Evolutionary conservation across 1,284 basidiomycete genomes (phyloP).

Genomic region (Pseudozyma sp.): DNA sequence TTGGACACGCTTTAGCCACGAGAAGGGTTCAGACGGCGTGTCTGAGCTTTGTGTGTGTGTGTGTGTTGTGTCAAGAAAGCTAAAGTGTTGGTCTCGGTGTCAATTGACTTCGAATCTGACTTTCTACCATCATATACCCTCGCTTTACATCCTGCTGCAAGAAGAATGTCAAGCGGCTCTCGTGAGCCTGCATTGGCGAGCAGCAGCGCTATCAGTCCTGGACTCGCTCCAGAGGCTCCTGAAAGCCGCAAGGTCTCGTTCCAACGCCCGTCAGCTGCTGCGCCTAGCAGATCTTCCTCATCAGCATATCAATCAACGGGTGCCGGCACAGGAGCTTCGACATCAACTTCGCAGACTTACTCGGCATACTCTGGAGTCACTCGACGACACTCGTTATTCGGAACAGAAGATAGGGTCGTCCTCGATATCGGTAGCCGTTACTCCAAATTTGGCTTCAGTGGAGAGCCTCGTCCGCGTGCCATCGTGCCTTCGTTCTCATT

Average conservation of each 20-base stretch:
- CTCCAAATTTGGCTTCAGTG: constrained; percentile 62
- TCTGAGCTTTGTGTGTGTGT: constrained; percentile 1
- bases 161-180: constrained; percentile 16
- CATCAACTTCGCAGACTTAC: constrained; percentile 14
- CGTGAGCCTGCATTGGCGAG: background rate
- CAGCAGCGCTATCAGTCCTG: background rate
- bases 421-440: constrained; percentile 62
- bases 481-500: constrained; percentile 69
- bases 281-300: constrained; percentile 23
- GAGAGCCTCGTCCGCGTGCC: constrained; percentile 60
- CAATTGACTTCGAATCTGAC: background rate
- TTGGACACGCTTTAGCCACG: background rate
- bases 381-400: constrained; percentile 53
- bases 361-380: constrained; percentile 37
- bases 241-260: constrained; percentile 41
- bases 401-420: constrained; percentile 60
- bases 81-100: constrained; percentile 35
- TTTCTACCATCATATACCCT: constrained; percentile 6
- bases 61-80: background rate
- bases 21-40: constrained; percentile 1
- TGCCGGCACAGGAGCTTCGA: constrained; percentile 1
- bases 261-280: constrained; percentile 14
- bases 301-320: constrained; percentile 10
- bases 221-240: background rate
- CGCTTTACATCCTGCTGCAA: background rate